Percentiles rank a stretch among this genome's conserved stretches.
These are phyloP conservation scores for Blumeria graminis DNA, from an alignment of 2,329 filamentous ascomycete genomes.

Conservation along the genomic window DNA sequence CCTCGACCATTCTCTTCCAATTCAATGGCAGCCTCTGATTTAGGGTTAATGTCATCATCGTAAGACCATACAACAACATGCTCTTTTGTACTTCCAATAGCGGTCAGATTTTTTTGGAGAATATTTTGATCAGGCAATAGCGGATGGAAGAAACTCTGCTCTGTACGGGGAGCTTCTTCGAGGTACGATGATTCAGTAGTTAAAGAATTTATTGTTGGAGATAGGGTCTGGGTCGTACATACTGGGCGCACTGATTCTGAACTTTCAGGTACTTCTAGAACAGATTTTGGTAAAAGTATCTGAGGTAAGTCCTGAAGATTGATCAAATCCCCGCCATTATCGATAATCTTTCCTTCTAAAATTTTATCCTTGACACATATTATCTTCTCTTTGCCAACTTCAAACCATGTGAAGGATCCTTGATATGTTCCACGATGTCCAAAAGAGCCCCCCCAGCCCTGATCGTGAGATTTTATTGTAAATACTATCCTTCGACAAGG, in stretches of 20 bases:
- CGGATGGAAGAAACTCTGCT: conserved; percentile 16
- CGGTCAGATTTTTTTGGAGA: conserved; percentile 22
- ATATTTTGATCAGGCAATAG: conserved; percentile 16
- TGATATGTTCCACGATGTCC: conserved; percentile 19
- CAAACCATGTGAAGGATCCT: conserved; percentile 36
- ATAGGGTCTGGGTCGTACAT: conserved; percentile 2
- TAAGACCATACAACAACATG: conserved; percentile 30
- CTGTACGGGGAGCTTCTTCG: neutral
- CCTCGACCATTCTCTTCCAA: conserved; percentile 23
- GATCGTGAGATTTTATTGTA: conserved; percentile 29
- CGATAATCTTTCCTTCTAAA: conserved; percentile 14
- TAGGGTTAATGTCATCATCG: conserved; percentile 24
- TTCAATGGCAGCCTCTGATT: conserved; percentile 18
- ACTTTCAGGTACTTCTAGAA: neutral
- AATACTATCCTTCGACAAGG: conserved; percentile 39
- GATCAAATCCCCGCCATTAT: neutral
- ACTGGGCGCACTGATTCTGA: neutral
- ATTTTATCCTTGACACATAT: neutral
- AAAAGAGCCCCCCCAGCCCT: conserved; percentile 26
- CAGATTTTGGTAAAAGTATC: neutral
- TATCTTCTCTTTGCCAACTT: conserved; percentile 33
- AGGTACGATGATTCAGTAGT: neutral
- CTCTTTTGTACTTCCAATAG: conserved; percentile 18
- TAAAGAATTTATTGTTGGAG: conserved; percentile 1
- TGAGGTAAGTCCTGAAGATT: neutral